Evolutionary conservation across 371 early-diverging fungal species (phyloP).

Genomic region (Fennellomyces sp.): DNA sequence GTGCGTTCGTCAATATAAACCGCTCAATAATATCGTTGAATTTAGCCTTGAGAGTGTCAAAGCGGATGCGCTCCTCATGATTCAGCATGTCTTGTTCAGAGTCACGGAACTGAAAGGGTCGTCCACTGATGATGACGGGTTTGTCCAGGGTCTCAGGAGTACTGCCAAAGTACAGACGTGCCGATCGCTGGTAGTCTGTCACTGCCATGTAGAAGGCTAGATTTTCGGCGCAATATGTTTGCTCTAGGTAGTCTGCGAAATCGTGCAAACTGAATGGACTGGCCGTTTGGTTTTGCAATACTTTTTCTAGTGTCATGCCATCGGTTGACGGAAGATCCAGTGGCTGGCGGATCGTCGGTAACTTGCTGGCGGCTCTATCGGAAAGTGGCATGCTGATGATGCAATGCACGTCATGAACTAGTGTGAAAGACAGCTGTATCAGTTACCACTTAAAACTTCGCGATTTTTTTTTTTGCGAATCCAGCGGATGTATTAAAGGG

Average conservation of each 20-base stretch:
- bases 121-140: slow-evolving; percentile 3
- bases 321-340: slow-evolving; percentile 17
- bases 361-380: slow-evolving; percentile 2
- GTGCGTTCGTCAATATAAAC: slow-evolving; percentile 33
- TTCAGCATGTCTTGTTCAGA: slow-evolving; percentile 10
- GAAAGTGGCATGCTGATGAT: slow-evolving; percentile 3
- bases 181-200: slow-evolving; percentile 21
- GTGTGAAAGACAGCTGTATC: no score
- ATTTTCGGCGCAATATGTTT: slow-evolving; percentile 41
- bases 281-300: slow-evolving; percentile 26
- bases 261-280: slow-evolving; percentile 35
- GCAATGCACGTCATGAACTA: background rate
- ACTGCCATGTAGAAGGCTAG: slow-evolving; percentile 40
- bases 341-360: slow-evolving; percentile 3
- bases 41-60: slow-evolving; percentile 25
- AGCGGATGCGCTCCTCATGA: slow-evolving; percentile 22
- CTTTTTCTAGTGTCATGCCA: slow-evolving; percentile 42
- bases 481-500: no score
- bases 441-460: no score
- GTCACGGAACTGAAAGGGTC: slow-evolving; percentile 19
- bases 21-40: slow-evolving; percentile 32
- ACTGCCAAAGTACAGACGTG: slow-evolving; percentile 20
- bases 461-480: no score
- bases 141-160: slow-evolving; percentile 2
- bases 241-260: slow-evolving; percentile 35